Conservation (phyloP, 2,329 filamentous ascomycete genomes). For the Beauveria caledonica region DNA sequence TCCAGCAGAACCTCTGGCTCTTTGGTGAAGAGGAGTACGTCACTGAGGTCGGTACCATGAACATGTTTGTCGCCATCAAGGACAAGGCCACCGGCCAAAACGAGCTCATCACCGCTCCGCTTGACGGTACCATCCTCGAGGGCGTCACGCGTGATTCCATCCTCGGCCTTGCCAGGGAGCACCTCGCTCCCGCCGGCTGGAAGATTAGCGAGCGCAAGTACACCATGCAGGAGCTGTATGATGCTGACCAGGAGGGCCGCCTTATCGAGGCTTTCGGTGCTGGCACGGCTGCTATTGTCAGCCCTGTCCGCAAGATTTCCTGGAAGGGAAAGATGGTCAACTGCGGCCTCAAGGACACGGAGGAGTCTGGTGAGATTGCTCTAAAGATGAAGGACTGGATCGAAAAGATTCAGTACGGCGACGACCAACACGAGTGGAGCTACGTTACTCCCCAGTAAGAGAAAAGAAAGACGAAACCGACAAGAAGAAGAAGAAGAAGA, state of each 20-base stretch:
- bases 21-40: constrained; percentile 94
- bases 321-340: constrained; percentile 77
- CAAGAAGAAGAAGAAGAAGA: constrained; percentile 1
- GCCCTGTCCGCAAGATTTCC: constrained; percentile 78
- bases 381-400: constrained; percentile 93
- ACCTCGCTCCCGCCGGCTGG: constrained; percentile 80
- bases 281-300: constrained; percentile 90
- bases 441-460: constrained; percentile 33
- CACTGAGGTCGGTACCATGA: constrained; percentile 98
- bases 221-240: constrained; percentile 77
- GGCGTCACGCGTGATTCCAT: constrained; percentile 92
- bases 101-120: constrained; percentile 86
- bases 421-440: constrained; percentile 89
- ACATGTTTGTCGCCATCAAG: constrained; percentile 82
- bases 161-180: constrained; percentile 75
- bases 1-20: constrained; percentile 97
- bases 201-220: constrained; percentile 81
- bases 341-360: constrained; percentile 69
- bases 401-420: constrained; percentile 88
- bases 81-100: constrained; percentile 84
- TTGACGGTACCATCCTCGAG: constrained; percentile 94
- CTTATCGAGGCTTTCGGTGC: constrained; percentile 89
- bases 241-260: constrained; percentile 75
- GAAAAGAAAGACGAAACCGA: constrained; percentile 11
- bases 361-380: constrained; percentile 85